These are phyloP conservation scores for Scutellaria minor DNA, from an alignment of 257 asterid species.

Conservation along the genomic window DNA sequence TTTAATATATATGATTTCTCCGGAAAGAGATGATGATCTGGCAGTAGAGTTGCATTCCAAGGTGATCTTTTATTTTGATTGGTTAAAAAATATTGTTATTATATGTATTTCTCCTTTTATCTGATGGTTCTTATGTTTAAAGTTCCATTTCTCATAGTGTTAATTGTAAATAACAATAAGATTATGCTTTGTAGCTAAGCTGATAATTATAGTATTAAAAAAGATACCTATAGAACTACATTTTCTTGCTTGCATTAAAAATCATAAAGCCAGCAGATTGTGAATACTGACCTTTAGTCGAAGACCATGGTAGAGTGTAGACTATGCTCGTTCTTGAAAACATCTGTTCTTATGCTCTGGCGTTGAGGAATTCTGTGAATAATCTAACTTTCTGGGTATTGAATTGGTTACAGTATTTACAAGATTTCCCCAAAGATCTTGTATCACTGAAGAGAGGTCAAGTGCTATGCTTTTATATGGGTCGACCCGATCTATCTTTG, in stretches of 20 bases:
- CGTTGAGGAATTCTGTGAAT: constrained; percentile 22
- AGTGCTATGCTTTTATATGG: constrained; percentile 91
- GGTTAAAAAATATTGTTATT: background rate
- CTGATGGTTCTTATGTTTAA: background rate
- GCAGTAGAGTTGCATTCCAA: constrained; percentile 79
- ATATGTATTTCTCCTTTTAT: background rate
- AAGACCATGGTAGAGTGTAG: background rate
- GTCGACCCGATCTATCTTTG: constrained; percentile 73
- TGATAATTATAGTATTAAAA: no score
- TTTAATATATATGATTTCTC: constrained; percentile 57
- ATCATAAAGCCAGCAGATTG: no score
- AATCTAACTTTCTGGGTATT: constrained; percentile 29
- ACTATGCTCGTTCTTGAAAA: constrained; percentile 17
- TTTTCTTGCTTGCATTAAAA: no score
- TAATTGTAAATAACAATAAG: no score
- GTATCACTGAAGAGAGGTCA: constrained; percentile 82
- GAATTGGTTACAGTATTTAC: constrained; percentile 57
- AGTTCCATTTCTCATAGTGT: background rate
- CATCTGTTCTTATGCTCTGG: background rate
- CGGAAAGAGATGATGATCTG: constrained; percentile 77
- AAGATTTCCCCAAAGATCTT: constrained; percentile 86
- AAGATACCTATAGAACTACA: no score
- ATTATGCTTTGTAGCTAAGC: no score
- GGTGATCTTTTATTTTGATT: constrained; percentile 45
- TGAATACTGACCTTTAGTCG: no score